These are phyloP conservation scores for Botrytis galanthina DNA, from an alignment of 2,329 filamentous ascomycete species.

Conservation along the genomic window DNA sequence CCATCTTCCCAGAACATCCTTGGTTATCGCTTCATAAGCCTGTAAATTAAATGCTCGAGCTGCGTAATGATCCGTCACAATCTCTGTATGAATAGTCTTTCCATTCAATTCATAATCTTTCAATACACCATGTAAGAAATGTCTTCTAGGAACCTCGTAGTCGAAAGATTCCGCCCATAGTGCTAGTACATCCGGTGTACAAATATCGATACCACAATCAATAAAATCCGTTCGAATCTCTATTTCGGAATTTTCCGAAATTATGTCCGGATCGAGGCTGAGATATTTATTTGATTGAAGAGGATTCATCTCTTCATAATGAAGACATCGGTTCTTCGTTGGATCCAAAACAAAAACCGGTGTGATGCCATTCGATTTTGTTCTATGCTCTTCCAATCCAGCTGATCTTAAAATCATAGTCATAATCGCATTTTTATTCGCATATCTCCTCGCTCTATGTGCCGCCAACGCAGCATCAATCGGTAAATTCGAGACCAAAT, in stretches of 20 bases:
- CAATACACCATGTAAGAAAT: slow-evolving; percentile 87
- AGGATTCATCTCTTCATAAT: slow-evolving; percentile 88
- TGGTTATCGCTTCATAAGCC: slow-evolving; percentile 85
- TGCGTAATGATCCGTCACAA: slow-evolving; percentile 79
- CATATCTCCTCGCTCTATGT: slow-evolving; percentile 76
- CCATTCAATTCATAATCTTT: slow-evolving; percentile 97
- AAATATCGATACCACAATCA: slow-evolving; percentile 95
- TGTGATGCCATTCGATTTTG: slow-evolving; percentile 70
- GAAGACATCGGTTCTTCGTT: slow-evolving; percentile 74
- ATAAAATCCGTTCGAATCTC: slow-evolving; percentile 85
- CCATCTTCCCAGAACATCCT: slow-evolving; percentile 83
- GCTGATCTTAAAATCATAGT: slow-evolving; percentile 86
- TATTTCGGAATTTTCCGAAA: slow-evolving; percentile 69
- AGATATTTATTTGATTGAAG: slow-evolving; percentile 63
- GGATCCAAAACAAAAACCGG: slow-evolving; percentile 87
- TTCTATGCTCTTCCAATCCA: slow-evolving; percentile 66
- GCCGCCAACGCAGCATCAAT: slow-evolving; percentile 76
- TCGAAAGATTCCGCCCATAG: slow-evolving; percentile 98
- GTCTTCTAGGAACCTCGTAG: slow-evolving; percentile 83
- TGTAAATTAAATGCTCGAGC: slow-evolving; percentile 82
- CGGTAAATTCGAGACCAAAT: slow-evolving; percentile 84
- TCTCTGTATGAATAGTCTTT: slow-evolving; percentile 91
- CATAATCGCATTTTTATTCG: slow-evolving; percentile 95
- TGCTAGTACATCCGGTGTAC: slow-evolving; percentile 90
- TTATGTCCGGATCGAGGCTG: slow-evolving; percentile 74